Evolutionary conservation across 1,284 basidiomycete genomes (phyloP), one percentile per base, ranked within the genome.

Genomic region (Tetrapyrgos nigripes): DNA sequence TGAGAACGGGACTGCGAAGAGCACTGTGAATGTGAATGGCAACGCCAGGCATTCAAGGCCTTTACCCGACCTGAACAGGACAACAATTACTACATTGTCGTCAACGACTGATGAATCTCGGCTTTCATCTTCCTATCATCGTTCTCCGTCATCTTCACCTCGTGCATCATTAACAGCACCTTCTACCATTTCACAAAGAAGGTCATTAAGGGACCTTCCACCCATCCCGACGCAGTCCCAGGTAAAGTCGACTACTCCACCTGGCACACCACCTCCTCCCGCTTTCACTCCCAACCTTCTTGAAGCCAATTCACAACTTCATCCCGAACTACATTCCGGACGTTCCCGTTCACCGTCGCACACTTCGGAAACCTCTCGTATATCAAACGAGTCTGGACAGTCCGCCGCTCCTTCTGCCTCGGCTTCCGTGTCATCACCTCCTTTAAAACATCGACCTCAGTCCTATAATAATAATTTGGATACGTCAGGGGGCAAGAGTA

Each of bases 401-500:
- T 27, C 68, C 61, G 45, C 73, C 56, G 53, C 68, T 61, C 26
- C 58, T 67, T 55, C 6, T 40, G 8, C 50, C 21, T 29, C 37
- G 5, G 14, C 56, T 33, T 28, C 48, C 24, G 27, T 58, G 63
- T 66, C 73, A 31, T 73, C 76, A 46, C 73, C 66, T 59, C 70
- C 76, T n/a, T 59, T 74, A 29, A 44, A 45, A 31, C 44, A 46
- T 47, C 46, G 43, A 29, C 28, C 43, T 21, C 43, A 46, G 19
- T 67, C 73, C 28, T 64, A 76, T 37, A 76, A 76, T 62, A 77
- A 76, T 53, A 72, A 67, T 27, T 70, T 75, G 26, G 73, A 68
- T 48, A 64, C 72, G 13, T 40, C 37, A 17, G 4, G 19, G 8
- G 37, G 37, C 8, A 40, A 80, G 23, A 87, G 84, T 68, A 84